A percentile compares a stretch with the other conserved stretches of the same genome.
Evolutionary conservation across 2,329 filamentous ascomycete genomes (phyloP).

Genomic region (Epichloe festucae): DNA sequence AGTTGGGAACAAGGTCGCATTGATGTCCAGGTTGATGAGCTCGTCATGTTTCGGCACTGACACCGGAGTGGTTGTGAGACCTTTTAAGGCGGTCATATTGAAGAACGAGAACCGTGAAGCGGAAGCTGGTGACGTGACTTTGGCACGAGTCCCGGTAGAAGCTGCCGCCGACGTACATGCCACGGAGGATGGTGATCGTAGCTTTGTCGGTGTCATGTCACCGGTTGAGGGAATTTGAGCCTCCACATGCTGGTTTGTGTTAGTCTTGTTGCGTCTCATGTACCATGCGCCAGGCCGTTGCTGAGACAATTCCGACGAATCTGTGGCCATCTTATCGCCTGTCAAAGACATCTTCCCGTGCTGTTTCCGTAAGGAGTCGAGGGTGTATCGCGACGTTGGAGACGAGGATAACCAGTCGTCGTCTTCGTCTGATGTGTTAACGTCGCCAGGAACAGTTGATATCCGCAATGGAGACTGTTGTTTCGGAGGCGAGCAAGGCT

Average conservation of each 20-base stretch:
- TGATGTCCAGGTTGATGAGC: constrained; percentile 41
- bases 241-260: not conserved
- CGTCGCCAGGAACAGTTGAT: not conserved
- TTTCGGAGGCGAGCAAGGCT: not conserved
- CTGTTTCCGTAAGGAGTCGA: constrained; percentile 1
- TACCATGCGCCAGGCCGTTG: constrained; percentile 13
- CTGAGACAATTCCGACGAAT: constrained; percentile 4
- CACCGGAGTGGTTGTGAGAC: constrained; percentile 11
- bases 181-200: not conserved
- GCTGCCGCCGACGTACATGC: not conserved
- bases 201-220: constrained; percentile 5
- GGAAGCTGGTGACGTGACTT: constrained; percentile 7
- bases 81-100: constrained; percentile 28
- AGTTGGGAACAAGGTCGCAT: constrained; percentile 38
- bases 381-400: constrained; percentile 13
- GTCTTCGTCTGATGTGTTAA: not conserved
- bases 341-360: constrained; percentile 19
- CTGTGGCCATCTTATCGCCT: constrained; percentile 14
- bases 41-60: constrained; percentile 33
- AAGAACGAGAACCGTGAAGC: constrained; percentile 32
- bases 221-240: not conserved
- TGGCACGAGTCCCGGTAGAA: not conserved
- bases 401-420: not conserved
- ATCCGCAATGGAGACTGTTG: constrained; percentile 1
- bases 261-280: constrained; percentile 8